Evolutionary conservation across 768 basidiomycete genomes (phyloP), one percentile per base, ranked within the genome.

Genomic region (Pulveroboletus sp.): DNA sequence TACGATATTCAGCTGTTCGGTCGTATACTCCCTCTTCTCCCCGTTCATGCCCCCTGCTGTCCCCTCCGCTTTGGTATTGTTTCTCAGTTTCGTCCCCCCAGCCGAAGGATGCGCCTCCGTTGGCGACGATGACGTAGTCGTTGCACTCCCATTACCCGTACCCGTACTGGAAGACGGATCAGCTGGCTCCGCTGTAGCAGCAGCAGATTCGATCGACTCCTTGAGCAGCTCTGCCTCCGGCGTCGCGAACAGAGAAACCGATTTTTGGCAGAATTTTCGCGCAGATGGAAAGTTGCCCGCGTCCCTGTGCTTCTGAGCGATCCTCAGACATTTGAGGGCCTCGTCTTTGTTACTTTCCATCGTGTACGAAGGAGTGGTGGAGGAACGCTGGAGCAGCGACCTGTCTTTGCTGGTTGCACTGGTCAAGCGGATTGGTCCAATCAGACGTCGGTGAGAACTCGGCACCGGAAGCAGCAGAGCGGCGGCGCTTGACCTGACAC

Each of bases 281-380:
- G 94, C 92, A 3, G 87, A 82, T 38, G 84, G 54, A 47, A 82
- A 71, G 66, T 94, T 91, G 42, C 80, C 83, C 39, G 81, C 73
- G 47, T 83, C 78, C 53, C 80, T 76, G 66, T 93, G 84, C 60
- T 80, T 80, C 62, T 83, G 81, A 3, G 93, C 86, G 55, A 96
- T 89, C 42, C 71, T 65, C 44, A 95, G 77, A 64, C 89, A 91
- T 59, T 86, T 83, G 50, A 86, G 67, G 32, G 92, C 92, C 69
- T 95, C 92, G 64, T 95, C 92, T 58, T 82, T 89, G 76, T 95
- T 95, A 69, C 85, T 84, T 68, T 89, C 87, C 87, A 89, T 88
- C 45, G 32, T 49, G 56, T 43, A 50, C 50, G 43, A 47, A 18
- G 46, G 17, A 32, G 41, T 10, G 39, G 51, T 46, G 46, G 28